Evolutionary conservation across 2,329 filamentous ascomycete species (phyloP).

Genomic region (Leptographium procerum): DNA sequence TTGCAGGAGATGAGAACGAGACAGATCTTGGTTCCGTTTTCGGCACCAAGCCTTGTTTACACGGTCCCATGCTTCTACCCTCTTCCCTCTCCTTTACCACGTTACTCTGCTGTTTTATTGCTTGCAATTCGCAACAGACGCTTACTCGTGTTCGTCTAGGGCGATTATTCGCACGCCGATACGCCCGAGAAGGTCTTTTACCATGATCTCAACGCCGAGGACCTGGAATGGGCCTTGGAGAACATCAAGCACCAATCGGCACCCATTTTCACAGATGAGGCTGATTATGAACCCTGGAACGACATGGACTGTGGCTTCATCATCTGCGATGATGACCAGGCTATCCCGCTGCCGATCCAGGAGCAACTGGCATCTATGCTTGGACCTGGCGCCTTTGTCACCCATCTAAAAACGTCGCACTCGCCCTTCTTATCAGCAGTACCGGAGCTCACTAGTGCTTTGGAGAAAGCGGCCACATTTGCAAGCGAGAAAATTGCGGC

Average conservation of each 20-base stretch:
- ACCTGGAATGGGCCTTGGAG: not conserved
- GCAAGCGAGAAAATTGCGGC: not conserved
- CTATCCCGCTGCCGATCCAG: not conserved
- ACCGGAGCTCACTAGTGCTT: not conserved
- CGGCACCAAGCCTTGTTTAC: too few species aligned
- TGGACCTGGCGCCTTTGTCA: not conserved
- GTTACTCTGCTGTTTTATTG: not conserved
- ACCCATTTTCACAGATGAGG: not conserved
- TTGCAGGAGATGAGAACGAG: too few species aligned
- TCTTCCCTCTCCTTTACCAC: too few species aligned
- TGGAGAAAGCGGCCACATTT: not conserved
- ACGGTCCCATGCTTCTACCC: not conserved
- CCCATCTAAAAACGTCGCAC: not conserved
- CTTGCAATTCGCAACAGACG: not conserved
- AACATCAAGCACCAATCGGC: not conserved
- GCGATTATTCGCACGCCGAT: not conserved
- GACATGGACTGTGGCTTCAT: not conserved
- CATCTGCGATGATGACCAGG: slow-evolving; percentile 2
- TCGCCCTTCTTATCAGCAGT: not conserved
- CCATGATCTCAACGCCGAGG: not conserved
- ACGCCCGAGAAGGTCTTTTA: not conserved
- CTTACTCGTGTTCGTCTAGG: not conserved
- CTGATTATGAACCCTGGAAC: slow-evolving; percentile 3
- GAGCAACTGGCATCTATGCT: not conserved
- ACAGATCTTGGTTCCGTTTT: too few species aligned